Base-by-base conservation (phyloP, 2,329 filamentous ascomycete species). In the Shiraia sp. region DNA sequence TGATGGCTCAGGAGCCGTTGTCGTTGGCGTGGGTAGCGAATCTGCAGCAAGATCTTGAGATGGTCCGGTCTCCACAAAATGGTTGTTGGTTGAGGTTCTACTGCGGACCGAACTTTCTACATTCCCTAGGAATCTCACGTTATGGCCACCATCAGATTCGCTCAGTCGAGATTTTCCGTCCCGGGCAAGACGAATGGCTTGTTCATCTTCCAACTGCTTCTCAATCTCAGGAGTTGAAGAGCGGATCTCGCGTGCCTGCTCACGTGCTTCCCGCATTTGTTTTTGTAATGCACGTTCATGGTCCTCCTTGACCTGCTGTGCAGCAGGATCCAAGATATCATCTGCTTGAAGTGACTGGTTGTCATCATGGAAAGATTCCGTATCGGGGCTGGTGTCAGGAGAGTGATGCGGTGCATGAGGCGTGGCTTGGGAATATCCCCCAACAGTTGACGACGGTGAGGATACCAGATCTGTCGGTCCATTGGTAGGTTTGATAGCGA, bases 351-450 rank as follows among this genome's bases (percentile, higher is more conserved):
- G 42, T 24, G 51, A 32, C 49, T 60, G 50, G 48, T 59, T 27
- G 49, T 49, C 63, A 19, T 72, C 70, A 8, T 65, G 70, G 43
- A 74, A 73, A 32, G 72, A 66, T 19, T 72, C 86, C 40, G 86
- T 80, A 40, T 87, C 86, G 1, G 86, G 84, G 55, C 86, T 90
- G 2, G 87, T 90, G 53, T 86, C 84, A 1, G 86, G 82, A 1
- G 87, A 90, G 6, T 77, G 79, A 49, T 86, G 80, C 45, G 84
- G 79, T 27, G 84, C 77, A 25, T 79, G 80, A 2, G 88, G 86
- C 0, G 88, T 93, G 15, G 85, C 82, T 40, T 83, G 83, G 30
- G 87, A 90, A 55, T 85, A 84, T 2, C 84, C 79, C 23, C 77
- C 82, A 40, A 81, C 72, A 1, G 86, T 90, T 5, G 88, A 92